phyloP scores from a whole-genome alignment of 2,329 filamentous ascomycete species.

The Colletotrichum sublineola region DNA sequence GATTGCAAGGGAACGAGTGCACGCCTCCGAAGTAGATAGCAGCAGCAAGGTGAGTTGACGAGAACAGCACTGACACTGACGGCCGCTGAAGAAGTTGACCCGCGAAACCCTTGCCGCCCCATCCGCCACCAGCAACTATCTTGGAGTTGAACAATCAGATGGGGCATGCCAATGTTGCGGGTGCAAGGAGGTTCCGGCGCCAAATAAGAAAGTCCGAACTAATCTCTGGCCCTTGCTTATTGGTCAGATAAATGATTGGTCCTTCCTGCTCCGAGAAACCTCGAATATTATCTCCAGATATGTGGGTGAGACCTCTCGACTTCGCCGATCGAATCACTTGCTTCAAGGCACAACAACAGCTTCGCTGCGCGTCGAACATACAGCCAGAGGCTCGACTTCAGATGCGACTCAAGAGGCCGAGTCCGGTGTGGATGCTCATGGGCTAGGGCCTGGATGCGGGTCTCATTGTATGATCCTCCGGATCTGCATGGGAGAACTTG shows the following conservation, averaged over 20 bases:
- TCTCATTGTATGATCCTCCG: neutral
- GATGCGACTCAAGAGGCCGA: neutral
- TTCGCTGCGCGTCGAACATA: neutral
- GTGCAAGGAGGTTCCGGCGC: neutral
- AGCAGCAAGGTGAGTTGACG: neutral
- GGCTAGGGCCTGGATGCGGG: neutral
- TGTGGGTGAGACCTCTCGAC: neutral
- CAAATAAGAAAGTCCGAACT: conserved; percentile 6
- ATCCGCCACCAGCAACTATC: neutral
- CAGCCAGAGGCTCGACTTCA: neutral
- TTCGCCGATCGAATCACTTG: neutral
- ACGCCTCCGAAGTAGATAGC: neutral
- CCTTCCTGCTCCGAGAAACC: neutral
- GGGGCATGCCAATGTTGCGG: neutral
- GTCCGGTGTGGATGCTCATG: neutral
- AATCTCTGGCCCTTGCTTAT: neutral
- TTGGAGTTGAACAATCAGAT: neutral
- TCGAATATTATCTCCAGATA: neutral
- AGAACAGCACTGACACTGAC: neutral
- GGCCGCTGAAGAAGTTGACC: conserved; percentile 26
- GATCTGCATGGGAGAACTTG: neutral
- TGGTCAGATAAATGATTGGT: neutral
- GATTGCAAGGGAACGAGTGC: neutral
- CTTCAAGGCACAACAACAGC: neutral
- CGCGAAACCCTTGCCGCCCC: neutral